Percentiles rank a stretch among this genome's conserved stretches.
Evolutionary conservation across 768 basidiomycete genomes (phyloP).

Genomic region (Psilocybe cyanescens): DNA sequence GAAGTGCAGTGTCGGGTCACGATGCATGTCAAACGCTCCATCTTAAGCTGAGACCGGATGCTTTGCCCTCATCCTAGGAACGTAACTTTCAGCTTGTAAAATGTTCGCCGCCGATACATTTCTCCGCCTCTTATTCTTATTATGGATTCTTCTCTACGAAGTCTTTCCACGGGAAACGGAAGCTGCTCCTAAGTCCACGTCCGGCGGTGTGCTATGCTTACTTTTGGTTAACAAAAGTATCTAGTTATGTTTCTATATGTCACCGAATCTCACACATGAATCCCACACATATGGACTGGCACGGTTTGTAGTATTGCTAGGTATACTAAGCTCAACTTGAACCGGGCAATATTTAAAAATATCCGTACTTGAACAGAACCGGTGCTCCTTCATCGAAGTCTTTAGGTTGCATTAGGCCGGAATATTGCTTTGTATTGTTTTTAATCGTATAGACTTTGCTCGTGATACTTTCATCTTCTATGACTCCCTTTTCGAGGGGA

Average conservation of each 20-base stretch:
- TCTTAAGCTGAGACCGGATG: not conserved
- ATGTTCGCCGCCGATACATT: not conserved
- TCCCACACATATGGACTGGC: too few species aligned
- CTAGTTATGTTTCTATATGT: not conserved
- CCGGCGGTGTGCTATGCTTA: not conserved
- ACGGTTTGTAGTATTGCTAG: too few species aligned
- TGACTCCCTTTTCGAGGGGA: not conserved
- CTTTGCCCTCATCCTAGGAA: not conserved
- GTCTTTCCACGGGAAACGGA: not conserved
- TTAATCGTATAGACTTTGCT: too few species aligned
- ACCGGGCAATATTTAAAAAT: not conserved
- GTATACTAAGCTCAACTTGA: too few species aligned
- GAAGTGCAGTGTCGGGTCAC: too few species aligned
- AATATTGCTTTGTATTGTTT: too few species aligned
- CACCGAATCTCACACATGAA: too few species aligned
- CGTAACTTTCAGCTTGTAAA: not conserved
- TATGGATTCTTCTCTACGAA: not conserved
- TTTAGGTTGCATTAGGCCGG: not conserved
- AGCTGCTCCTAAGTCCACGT: not conserved
- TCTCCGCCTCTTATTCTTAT: slow-evolving; percentile 1
- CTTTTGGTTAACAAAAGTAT: not conserved
- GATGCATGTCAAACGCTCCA: not conserved
- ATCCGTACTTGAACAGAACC: not conserved
- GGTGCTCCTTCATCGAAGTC: not conserved
- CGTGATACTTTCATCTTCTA: not conserved